These are phyloP conservation scores for Globisporangium spinosum DNA, from an alignment of 352 stramenopile genomes.

Conservation along the genomic window DNA sequence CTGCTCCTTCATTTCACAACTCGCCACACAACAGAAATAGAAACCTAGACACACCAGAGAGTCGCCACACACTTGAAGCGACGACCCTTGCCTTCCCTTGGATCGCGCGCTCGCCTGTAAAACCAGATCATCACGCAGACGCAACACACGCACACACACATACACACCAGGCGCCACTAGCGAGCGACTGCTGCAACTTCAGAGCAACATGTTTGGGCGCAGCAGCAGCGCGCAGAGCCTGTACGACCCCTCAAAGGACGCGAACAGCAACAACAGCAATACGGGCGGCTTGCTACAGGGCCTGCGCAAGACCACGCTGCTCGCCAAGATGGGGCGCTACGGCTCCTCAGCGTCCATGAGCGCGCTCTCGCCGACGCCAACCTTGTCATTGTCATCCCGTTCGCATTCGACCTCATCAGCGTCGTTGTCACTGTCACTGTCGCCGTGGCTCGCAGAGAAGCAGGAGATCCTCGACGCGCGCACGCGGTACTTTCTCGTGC, in stretches of 20 bases:
- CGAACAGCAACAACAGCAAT: neutral
- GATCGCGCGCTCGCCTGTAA: neutral
- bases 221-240: conserved; percentile 7
- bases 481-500: conserved; percentile 21
- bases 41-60: neutral
- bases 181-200: neutral
- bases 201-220: conserved; percentile 11
- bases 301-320: conserved; percentile 55
- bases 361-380: conserved; percentile 11
- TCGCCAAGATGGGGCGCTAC: conserved; percentile 54
- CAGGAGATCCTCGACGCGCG: conserved; percentile 16
- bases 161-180: neutral
- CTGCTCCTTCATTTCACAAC: neutral
- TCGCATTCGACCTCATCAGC: neutral
- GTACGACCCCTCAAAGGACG: neutral
- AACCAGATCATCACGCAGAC: neutral
- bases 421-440: conserved; percentile 16
- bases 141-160: neutral
- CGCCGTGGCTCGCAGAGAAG: conserved; percentile 23
- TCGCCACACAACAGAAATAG: neutral
- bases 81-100: neutral
- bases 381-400: neutral
- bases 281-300: conserved; percentile 44
- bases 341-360: conserved; percentile 10
- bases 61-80: neutral